These are phyloP conservation scores for Sporothrix luriei DNA, from an alignment of 2,329 filamentous ascomycete genomes.

Conservation along the genomic window DNA sequence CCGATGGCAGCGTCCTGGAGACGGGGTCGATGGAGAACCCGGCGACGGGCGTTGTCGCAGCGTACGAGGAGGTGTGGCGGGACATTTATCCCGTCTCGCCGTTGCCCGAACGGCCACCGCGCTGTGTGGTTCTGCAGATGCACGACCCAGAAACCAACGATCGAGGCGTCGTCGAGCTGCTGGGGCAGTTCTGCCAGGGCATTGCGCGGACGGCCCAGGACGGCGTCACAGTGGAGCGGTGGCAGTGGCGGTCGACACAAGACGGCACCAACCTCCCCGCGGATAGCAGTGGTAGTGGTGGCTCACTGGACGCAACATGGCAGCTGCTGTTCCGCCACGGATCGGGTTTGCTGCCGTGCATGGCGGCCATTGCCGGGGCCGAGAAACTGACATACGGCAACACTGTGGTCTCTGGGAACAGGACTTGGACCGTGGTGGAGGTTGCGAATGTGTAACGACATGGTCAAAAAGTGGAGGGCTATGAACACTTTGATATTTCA, in stretches of 20 bases:
- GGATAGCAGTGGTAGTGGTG: background rate
- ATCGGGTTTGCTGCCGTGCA: conserved; percentile 28
- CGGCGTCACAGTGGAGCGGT: conserved; percentile 56
- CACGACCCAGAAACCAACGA: conserved; percentile 42
- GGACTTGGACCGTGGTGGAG: conserved; percentile 28
- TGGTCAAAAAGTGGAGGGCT: background rate
- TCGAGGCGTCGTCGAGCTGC: conserved; percentile 55
- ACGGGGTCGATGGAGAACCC: conserved; percentile 63
- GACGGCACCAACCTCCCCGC: background rate
- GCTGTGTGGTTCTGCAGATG: conserved; percentile 47
- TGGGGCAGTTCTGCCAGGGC: conserved; percentile 61
- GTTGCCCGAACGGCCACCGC: conserved; percentile 1
- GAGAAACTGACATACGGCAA: conserved; percentile 20
- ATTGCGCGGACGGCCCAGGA: conserved; percentile 51
- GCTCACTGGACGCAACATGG: conserved; percentile 16
- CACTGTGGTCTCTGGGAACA: background rate
- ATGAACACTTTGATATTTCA: background rate
- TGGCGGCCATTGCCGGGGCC: background rate
- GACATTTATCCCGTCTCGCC: conserved; percentile 41
- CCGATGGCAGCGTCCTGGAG: conserved; percentile 54
- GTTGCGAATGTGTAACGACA: background rate
- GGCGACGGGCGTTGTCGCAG: conserved; percentile 51
- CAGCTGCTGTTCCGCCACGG: conserved; percentile 26
- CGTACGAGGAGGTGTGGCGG: conserved; percentile 70
- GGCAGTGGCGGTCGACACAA: conserved; percentile 48